Base-by-base conservation (phyloP, 108 stramenopile species). In the Nannochloropsis salina region DNA sequence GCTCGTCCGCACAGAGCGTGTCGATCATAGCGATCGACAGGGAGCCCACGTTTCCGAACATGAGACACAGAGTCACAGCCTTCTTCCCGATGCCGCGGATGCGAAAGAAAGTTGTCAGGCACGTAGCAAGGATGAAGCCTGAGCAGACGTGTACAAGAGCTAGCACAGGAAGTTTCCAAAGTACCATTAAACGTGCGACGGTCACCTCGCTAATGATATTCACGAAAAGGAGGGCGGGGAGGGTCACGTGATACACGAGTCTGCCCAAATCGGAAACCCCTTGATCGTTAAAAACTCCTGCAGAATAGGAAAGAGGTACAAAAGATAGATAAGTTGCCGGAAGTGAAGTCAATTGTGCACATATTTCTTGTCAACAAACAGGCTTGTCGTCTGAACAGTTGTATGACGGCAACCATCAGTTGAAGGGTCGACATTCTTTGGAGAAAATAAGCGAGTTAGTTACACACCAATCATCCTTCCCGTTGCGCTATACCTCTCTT, bases 1-100 rank as follows among this genome's bases (percentile, higher is more conserved):
- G 61, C 61, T 74, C 61, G n/a, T 74, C 61, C 61, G 61, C 61
- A 74, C 61, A 74, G 20, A 74, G n/a, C n/a, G 61, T 74, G n/a
- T 74, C 61, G n/a, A 74, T n/a, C 61, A 74, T n/a, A 0, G 61
- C 61, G n/a, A 74, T 74, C n/a, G 61, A 15, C 15, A 74, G 61
- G 20, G 61, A 74, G 6, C 61, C 61, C 61, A 74, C 61, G n/a
- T 74, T 74, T 74, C 61, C 61, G n/a, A 74, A 74, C 61, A 74
- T 74, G 15, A 74, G 6, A 8, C 20, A 74, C 61, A 74, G n/a
- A 0, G 61, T 74, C 5, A 74, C 61, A 4, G 61, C 61, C 61
- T 74, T 74, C 20, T 74, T 74, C 61, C 61, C 61, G 15, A 74
- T 74, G 20, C 61, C 61, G 20, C 61, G 61, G n/a, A 74, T 74